Conservation (phyloP, 768 basidiomycete genomes). For the Termitomyces sp. region DNA sequence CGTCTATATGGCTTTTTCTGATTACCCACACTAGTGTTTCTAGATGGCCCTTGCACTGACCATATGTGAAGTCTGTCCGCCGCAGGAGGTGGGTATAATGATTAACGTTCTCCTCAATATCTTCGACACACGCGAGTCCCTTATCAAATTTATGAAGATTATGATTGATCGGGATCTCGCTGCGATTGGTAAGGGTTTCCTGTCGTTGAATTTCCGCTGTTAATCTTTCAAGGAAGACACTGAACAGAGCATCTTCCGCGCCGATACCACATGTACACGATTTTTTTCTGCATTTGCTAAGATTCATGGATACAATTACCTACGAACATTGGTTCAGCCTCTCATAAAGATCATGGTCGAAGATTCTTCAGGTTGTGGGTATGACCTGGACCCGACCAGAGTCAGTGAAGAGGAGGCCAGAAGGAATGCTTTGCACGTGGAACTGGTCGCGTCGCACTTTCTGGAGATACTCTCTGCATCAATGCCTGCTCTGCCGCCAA, state of each 20-base stretch:
- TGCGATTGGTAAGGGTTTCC: conserved; percentile 50
- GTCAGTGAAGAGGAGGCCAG: conserved; percentile 51
- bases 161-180: conserved; percentile 85
- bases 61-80: conserved; percentile 82
- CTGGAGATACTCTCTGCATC: conserved; percentile 71
- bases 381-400: conserved; percentile 71
- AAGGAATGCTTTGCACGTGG: conserved; percentile 66
- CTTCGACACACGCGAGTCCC: conserved; percentile 70
- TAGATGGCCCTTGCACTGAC: conserved; percentile 78
- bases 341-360: conserved; percentile 69
- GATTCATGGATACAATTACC: conserved; percentile 88
- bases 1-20: neutral
- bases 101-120: conserved; percentile 81
- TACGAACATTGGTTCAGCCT: conserved; percentile 74
- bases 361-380: conserved; percentile 68
- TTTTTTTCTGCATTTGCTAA: conserved; percentile 83
- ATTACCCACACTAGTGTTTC: conserved; percentile 1
- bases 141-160: conserved; percentile 71
- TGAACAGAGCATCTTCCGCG: conserved; percentile 78
- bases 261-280: conserved; percentile 83
- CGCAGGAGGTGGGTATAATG: conserved; percentile 76
- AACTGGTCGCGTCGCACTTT: conserved; percentile 70
- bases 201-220: neutral
- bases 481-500: conserved; percentile 66
- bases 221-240: conserved; percentile 42